Conservation (phyloP, 1,139 yeast species). For the Yamadazyma diddensiae region DNA sequence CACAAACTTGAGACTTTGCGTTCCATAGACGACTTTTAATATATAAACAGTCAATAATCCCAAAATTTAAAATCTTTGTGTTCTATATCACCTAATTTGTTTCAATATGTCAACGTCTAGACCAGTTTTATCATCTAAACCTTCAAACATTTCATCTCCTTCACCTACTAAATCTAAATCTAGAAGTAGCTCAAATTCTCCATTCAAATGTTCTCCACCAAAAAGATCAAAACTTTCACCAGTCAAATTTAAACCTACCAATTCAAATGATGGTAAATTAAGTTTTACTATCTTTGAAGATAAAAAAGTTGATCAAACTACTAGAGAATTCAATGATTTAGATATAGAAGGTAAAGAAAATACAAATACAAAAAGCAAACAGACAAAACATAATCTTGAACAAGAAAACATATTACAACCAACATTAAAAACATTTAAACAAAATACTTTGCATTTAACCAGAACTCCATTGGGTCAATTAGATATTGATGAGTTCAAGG, state of each 20-base stretch:
- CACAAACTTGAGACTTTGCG: conserved; percentile 4
- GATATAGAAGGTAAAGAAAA: conserved; percentile 16
- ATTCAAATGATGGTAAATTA: conserved; percentile 4
- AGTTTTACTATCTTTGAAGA: conserved; percentile 40
- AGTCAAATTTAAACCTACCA: conserved; percentile 16
- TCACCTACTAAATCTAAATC: conserved; percentile 20
- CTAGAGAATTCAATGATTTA: conserved; percentile 13
- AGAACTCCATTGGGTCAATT: conserved; percentile 35
- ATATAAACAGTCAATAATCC: conserved; percentile 2
- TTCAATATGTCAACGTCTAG: conserved; percentile 7
- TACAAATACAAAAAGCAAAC: background rate
- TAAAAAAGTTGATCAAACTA: conserved; percentile 8
- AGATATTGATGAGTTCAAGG: conserved; percentile 33
- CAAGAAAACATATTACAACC: conserved; percentile 49
- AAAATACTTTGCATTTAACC: conserved; percentile 8
- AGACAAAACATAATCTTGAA: conserved; percentile 20
- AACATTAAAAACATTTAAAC: conserved; percentile 18
- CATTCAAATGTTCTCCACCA: conserved; percentile 22
- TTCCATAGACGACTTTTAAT: conserved; percentile 1
- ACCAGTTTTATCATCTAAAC: conserved; percentile 12
- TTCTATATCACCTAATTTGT: background rate
- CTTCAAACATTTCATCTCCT: conserved; percentile 19
- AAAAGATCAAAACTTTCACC: conserved; percentile 34
- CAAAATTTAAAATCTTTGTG: background rate
- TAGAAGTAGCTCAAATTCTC: conserved; percentile 12